Percentiles rank a stretch among this genome's conserved stretches.
These are phyloP conservation scores for Calocybe gangraenosa DNA, from an alignment of 768 basidiomycete genomes.

Conservation along the genomic window DNA sequence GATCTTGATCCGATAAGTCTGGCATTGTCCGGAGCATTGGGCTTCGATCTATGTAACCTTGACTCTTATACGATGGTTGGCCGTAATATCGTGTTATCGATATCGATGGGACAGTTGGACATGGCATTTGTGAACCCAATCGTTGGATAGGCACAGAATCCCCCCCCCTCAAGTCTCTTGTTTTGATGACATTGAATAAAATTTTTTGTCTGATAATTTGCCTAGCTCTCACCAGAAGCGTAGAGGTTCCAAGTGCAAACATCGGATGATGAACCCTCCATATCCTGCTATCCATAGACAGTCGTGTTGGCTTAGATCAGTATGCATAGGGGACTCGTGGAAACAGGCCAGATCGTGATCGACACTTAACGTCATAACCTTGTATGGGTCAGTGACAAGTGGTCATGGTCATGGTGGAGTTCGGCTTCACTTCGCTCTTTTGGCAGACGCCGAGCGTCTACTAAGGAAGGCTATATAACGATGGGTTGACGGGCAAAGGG, in stretches of 20 bases:
- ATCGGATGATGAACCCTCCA: too few species aligned
- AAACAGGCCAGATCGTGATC: constrained; percentile 9
- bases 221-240: too few species aligned
- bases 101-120: constrained; percentile 15
- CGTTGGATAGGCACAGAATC: constrained; percentile 2
- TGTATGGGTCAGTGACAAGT: too few species aligned
- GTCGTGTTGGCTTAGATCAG: too few species aligned
- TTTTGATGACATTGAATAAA: too few species aligned
- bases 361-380: constrained; percentile 2
- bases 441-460: neutral
- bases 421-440: neutral
- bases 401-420: neutral
- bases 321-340: too few species aligned
- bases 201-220: too few species aligned
- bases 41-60: constrained; percentile 16
- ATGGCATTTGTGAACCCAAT: constrained; percentile 8
- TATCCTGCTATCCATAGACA: too few species aligned
- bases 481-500: neutral
- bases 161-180: constrained; percentile 8
- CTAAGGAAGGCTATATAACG: neutral
- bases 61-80: constrained; percentile 9
- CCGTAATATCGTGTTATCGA: constrained; percentile 11
- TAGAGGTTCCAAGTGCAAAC: too few species aligned
- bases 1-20: constrained; percentile 71
- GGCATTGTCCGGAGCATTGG: constrained; percentile 30